Percentiles rank a stretch among this genome's conserved stretches.
Evolutionary conservation across 192 early-diverging fungal species (phyloP).

Genomic region (Entomortierella lignicola): DNA sequence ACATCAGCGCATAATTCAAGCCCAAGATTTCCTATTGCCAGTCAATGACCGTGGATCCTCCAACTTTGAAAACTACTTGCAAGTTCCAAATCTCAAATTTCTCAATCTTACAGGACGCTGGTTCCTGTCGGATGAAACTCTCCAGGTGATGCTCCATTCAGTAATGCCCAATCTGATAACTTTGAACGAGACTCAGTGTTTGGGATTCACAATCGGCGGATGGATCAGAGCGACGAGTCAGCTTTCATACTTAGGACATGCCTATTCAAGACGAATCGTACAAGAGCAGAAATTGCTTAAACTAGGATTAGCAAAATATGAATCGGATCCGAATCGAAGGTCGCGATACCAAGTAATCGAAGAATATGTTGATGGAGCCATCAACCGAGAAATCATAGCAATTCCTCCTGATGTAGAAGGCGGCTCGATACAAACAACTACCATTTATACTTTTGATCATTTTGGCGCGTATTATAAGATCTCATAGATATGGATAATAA

Average conservation of each 20-base stretch:
- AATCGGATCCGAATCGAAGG: neutral
- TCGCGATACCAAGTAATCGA: neutral
- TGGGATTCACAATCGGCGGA: neutral
- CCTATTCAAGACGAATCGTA: neutral
- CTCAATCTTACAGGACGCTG: slow-evolving; percentile 6
- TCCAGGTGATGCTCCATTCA: neutral
- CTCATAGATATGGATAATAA: no score
- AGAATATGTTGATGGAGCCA: slow-evolving; percentile 5
- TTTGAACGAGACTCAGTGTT: slow-evolving; percentile 8
- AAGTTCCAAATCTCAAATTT: neutral
- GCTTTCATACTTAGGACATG: neutral
- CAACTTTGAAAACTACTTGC: neutral
- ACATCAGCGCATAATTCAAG: neutral
- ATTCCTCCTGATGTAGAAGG: neutral
- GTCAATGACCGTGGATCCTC: neutral
- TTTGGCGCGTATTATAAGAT: no score
- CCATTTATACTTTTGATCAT: neutral
- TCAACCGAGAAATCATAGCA: neutral
- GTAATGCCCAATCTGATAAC: slow-evolving; percentile 3
- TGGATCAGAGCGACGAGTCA: slow-evolving; percentile 5
- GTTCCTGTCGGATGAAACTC: slow-evolving; percentile 8
- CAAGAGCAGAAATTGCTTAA: neutral
- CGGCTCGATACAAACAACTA: no score
- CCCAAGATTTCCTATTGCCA: neutral
- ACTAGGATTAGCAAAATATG: slow-evolving; percentile 2